Evolutionary conservation across 2,329 filamentous ascomycete species (phyloP), one percentile per base, ranked within the genome.

Genomic region (Verticillium longisporum): DNA sequence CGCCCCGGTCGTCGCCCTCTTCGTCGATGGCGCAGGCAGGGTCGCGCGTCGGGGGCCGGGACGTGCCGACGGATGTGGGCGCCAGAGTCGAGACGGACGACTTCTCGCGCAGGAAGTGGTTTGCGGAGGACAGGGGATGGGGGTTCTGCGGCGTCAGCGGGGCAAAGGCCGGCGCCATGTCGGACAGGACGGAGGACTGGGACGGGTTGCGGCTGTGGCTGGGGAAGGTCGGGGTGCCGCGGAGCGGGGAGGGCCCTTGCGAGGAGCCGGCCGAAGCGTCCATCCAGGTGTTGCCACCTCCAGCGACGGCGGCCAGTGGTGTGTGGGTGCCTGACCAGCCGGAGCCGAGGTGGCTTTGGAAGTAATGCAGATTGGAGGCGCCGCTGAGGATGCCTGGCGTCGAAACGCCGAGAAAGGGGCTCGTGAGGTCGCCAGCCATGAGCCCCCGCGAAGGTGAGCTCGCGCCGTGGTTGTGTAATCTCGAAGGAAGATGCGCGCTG

Each of bases 291-390:
- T 32, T 34, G 54, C 26, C 26, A 14, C 54, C 54, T 50, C 90
- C 89, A 21, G 90, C 90, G 57, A 93, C 88, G 57, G 90, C 90
- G 6, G 91, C 90, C 34, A 94, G 81, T 54, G 91, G 91, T 32
- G 91, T 94, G 64, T 91, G 88, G 13, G 89, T 87, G 32, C 91
- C 91, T 56, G 89, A 90, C 65, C 90, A 82, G 3, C 87, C 87
- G 32, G 83, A 82, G 9, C 87, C 85, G 4, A 94, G 80, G 66
- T 92, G 90, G 21, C 89, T 86, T 71, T 93, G 90, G 70, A 95
- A 94, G 73, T 94, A 95, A 72, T 88, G 88, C 68, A 94, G 80
- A 67, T 91, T 92, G 11, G 88, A 88, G 11, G 89, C 88, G 34
- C 88, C 89, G 61, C 90, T 89, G 5, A 89, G 82, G 55, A 89